phyloP scores from a whole-genome alignment of 2,329 filamentous ascomycete species.

The Lomentospora prolificans region DNA sequence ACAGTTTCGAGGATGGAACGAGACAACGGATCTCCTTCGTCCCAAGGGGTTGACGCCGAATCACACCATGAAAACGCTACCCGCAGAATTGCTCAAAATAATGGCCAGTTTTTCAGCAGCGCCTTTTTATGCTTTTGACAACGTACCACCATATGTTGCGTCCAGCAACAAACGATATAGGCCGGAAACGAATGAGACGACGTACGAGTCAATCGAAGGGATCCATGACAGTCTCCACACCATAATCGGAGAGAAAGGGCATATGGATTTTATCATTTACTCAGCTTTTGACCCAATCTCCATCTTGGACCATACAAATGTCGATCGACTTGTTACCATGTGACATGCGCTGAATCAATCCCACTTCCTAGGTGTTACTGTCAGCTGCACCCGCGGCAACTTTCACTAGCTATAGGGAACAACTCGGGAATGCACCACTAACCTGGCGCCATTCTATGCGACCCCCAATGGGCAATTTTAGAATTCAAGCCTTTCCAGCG shows the following conservation, averaged over 20 bases:
- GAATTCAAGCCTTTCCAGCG: conserved; percentile 53
- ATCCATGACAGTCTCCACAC: conserved; percentile 56
- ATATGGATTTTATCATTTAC: conserved; percentile 61
- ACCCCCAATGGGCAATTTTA: conserved; percentile 50
- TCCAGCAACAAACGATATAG: conserved; percentile 62
- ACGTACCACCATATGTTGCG: conserved; percentile 57
- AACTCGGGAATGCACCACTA: conserved; percentile 44
- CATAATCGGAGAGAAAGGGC: conserved; percentile 48
- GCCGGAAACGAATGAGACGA: conserved; percentile 31
- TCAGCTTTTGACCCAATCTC: conserved; percentile 75
- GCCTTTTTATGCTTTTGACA: conserved; percentile 58
- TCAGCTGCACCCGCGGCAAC: conserved; percentile 45
- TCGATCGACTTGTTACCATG: conserved; percentile 65
- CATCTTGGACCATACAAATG: conserved; percentile 66
- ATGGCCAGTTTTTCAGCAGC: conserved; percentile 46
- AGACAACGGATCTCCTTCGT: conserved; percentile 49
- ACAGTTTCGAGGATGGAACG: conserved; percentile 48
- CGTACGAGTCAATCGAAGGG: conserved; percentile 55
- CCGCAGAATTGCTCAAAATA: conserved; percentile 39
- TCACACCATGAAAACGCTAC: conserved; percentile 53
- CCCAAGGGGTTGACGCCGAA: conserved; percentile 15
- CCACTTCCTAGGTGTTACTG: conserved; percentile 54
- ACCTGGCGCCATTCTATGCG: conserved; percentile 59
- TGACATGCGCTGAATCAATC: conserved; percentile 71
- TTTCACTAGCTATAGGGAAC: conserved; percentile 47